Base-by-base conservation (phyloP, 306 rosid genomes). In the Albizia julibrissin region DNA sequence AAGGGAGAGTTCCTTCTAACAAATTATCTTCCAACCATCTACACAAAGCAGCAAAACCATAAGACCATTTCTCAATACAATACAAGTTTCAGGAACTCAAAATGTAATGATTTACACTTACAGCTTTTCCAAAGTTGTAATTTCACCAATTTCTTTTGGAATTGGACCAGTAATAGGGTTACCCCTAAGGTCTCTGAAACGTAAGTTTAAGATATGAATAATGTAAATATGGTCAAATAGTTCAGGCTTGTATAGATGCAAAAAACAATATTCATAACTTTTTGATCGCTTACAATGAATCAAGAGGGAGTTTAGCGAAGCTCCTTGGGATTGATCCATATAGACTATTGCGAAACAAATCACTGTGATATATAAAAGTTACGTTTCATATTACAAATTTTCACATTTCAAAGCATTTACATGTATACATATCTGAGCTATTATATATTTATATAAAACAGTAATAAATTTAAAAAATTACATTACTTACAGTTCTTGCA, bases 1-100 rank as follows among this genome's bases (percentile, higher is more conserved):
- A 16, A 21, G 96, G 98, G 79, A 94, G 92, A 50, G 54, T 74
- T 77, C 97, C 97, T 26, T 21, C 81, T n/a, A 90, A 82, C 67
- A 11, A 77, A 85, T 94, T 94, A 77, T 77, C 72, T 75, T 88
- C 90, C 80, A 94, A 87, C 9, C 77, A 68, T 86, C 97, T 94
- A 81, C 7, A 82, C 0, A 52, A 19, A 76, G 83, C 56, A 71
- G 22, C 34, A 40, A 80, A 31, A 84, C 66, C 42, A 43, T 74
- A 72, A 29, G 22, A 58, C 27, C 3, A n/a, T 58, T n/a, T 42
- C 68, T 72, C 27, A 52, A 59, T 24, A 52, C 3, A 49, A 49
- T 7, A 52, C 11, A 1, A 52, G 10, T 52, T 59, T 59, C 18
- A 59, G 2, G 12, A 24, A 24, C 34, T 59, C 31, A 56, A 58